Base-by-base conservation (phyloP, 805 yeast genomes). In the Ogataea zsoltii region DNA sequence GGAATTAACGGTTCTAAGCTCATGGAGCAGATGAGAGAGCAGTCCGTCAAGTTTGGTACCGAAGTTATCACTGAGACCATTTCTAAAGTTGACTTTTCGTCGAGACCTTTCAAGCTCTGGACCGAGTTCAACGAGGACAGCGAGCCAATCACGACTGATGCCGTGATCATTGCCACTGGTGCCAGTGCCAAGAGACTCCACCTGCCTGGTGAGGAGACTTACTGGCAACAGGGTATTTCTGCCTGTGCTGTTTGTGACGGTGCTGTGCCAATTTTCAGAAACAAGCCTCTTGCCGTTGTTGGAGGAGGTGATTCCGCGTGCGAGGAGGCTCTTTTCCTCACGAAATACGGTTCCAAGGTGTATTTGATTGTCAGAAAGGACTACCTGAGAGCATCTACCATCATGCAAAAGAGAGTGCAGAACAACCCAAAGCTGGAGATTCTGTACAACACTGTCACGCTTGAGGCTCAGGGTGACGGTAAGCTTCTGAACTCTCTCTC, bases 221-320 rank as follows among this genome's bases (percentile, higher is more conserved):
- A 94, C 80, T 94, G 99, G 99, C 99, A 94, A 76, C 86, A 85
- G 68, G 99, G 99, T 69, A 94, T 94, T 57, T 88, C 96, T 57
- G 99, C 99, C 14, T 94, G 99, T 77, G 99, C 99, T 33, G 99
- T 94, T 51, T 94, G 99, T 74, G 99, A 94, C 67, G 99, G 99
- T 71, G 99, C 99, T 28, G 96, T 94, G 40, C 99, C 99, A 59
- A 91, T 94, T 60, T 94, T 94, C 77, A 88, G 98, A 78, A 87
- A 94, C 77, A 87, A 90, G 72, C 98, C 99, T 32, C 80, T 94
- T 66, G 98, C 97, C 19, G 99, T 94, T 46, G 76, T 94, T 57
- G 99, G 99, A 49, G 99, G 99, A 57, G 99, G 99, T 69, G 99
- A 94, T 71, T 90, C 97, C 56, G 99, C 99, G 15, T 96, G 98